Base-by-base conservation (phyloP, 2,329 filamentous ascomycete species). In the Aspergillus fumigatiaffinis region DNA sequence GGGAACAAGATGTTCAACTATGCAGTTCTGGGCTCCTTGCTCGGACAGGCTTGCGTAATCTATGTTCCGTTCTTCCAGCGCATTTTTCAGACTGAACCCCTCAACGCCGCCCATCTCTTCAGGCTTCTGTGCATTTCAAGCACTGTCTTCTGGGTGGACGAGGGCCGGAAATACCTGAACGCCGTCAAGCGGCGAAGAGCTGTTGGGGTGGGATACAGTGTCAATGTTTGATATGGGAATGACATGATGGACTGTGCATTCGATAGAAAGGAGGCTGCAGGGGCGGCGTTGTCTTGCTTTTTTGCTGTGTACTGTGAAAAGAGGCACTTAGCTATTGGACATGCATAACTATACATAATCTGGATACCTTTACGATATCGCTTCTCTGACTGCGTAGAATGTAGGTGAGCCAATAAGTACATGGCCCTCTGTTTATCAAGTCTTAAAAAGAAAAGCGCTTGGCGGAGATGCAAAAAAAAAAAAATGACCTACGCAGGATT, bases 1-100 rank as follows among this genome's bases (percentile, higher is more conserved):
- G 86, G 87, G 8, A 99, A 99, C 72, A 88, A 87, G 59, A 89
- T 99, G 76, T 99, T 99, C 79, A 97, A 97, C 76, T 96, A 93
- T 81, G 92, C 94, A 0, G 94, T 99, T 2, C 83, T 88, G 8
- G 87, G 94, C 25, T 93, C 89, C 71, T 74, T 99, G 51, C 77
- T 90, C 4, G 94, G 94, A 1, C 94, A 99, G 76, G 78, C 92
- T 49, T 83, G 93, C 60, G 95, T 99, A 55, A 91, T 99, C 54
- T 99, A 97, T 74, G 87, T 97, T 62, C 94, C 94, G 9, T 92
- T 92, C 78, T 79, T 99, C 66, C 94, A 99, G 76, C 85, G 90
- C 53, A 87, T 97, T 4, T 99, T 99, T 77, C 94, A 99, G 79
- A 99, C 94, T 0, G 94, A 99, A 75, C 88, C 90, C 0, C 76